Conservation (phyloP, 108 stramenopile genomes). For the Schizochytrium sp. region DNA sequence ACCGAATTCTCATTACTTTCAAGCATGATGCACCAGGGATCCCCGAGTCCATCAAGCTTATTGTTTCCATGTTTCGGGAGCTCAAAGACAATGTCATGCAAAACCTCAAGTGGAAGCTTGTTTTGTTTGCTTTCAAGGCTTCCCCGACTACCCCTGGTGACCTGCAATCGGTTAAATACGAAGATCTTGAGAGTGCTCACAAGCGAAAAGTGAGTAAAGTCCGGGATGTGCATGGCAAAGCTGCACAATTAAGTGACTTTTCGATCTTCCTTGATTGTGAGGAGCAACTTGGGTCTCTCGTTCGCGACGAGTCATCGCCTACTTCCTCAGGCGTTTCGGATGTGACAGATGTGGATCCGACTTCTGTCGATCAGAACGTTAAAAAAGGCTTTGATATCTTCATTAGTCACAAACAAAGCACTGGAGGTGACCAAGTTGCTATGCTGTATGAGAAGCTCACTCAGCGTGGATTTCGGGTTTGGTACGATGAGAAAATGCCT, state of each 20-base stretch:
- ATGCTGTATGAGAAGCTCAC: constrained; percentile 16
- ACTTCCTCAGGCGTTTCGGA: no score
- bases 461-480: constrained; percentile 14
- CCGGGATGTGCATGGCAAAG: background rate
- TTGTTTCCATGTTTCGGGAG: constrained; percentile 44
- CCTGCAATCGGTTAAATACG: background rate
- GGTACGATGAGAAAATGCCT: constrained; percentile 25
- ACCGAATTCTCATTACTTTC: constrained; percentile 36
- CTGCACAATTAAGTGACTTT: background rate
- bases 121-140: background rate
- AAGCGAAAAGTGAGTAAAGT: constrained; percentile 17
- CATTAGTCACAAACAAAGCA: constrained; percentile 50
- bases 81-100: constrained; percentile 47
- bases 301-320: background rate
- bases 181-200: background rate
- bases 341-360: no score
- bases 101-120: constrained; percentile 55
- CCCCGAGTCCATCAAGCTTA: background rate
- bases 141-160: background rate
- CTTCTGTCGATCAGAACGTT: no score
- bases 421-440: constrained; percentile 15
- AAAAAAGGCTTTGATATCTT: constrained; percentile 29
- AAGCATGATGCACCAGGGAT: background rate
- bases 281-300: constrained; percentile 23
- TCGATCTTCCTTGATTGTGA: constrained; percentile 5